Evolutionary conservation across 108 stramenopile species (phyloP), one percentile per base, ranked within the genome.

Genomic region (Chaetoceros tenuissimus): DNA sequence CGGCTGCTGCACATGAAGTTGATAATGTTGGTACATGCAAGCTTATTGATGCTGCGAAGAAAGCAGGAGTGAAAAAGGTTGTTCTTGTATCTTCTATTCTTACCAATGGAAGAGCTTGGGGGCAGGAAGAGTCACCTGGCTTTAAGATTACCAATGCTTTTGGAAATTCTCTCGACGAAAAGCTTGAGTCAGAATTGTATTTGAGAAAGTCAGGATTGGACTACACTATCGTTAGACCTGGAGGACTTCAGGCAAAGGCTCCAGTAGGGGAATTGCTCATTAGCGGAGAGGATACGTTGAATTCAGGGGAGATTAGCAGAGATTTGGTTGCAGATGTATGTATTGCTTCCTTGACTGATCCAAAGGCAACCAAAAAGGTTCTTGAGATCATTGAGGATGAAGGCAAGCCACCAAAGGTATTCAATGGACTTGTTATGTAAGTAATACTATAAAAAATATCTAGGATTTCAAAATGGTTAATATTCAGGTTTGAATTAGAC

Each of bases 251-350:
- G 64, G 74, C 83, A 46, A 81, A 76, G 51, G 72, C 83, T 22
- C 79, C 80, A 31, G 57, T 75, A 8, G 89, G 89, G 0, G 59
- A 57, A 13, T 51, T 91, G 44, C 34, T 34, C 8, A 73, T 91
- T 59, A 75, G 67, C 24, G 69, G 71, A 10, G 89, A 91, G 62
- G 85, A 91, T 57, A 85, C 85, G 1, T 56, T 91, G 28, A 79
- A 73, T 51, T 40, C 76, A 3, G 89, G 89, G 19, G 89, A 91
- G 66, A 73, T 91, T 30, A 80, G 79, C 0, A 31, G 89, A 13
- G 89, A 91, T 62, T 70, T 82, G 58, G 89, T 91, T 7, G 89
- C 89, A 3, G 85, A 91, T 76, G 89, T 91, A 24, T 82, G 85
- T 54, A 79, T 91, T 24, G 85, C 83, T 1, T 59, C 76, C 53